A percentile compares a stretch with the other conserved stretches of the same genome.
phyloP scores from a whole-genome alignment of 306 rosid species.

The Mimosa bimucronata region DNA sequence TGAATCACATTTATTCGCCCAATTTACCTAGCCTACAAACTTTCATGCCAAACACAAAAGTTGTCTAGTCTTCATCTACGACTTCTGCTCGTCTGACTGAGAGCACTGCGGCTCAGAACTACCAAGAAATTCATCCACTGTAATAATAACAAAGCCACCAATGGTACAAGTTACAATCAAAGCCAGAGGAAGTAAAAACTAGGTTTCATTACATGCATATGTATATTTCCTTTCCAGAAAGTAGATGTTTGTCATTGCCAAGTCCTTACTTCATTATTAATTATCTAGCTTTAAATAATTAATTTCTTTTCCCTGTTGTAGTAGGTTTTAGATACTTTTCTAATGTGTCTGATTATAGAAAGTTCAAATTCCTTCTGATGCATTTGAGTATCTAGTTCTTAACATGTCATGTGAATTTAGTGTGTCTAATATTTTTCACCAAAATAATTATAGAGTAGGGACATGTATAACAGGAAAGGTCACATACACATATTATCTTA shows the following conservation, averaged over 20 bases:
- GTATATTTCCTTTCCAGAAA: background rate
- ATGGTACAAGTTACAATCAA: constrained; percentile 16
- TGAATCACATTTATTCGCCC: no score
- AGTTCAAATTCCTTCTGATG: constrained; percentile 6
- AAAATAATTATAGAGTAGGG: background rate
- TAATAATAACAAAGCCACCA: constrained; percentile 37
- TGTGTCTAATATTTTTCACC: constrained; percentile 5
- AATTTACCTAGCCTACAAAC: constrained; percentile 38
- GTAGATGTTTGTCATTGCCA: constrained; percentile 2
- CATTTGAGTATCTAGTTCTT: background rate
- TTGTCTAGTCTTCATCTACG: constrained; percentile 43
- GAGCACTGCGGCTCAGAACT: constrained; percentile 63
- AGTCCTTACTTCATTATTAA: background rate
- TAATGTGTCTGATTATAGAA: background rate
- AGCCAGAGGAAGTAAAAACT: background rate
- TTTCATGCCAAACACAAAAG: constrained; percentile 32
- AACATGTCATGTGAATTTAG: constrained; percentile 15
- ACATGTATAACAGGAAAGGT: background rate
- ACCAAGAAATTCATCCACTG: constrained; percentile 85
- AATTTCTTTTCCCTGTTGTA: background rate
- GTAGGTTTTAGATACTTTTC: background rate
- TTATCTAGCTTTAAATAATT: background rate
- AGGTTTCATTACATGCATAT: background rate
- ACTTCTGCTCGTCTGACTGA: constrained; percentile 74
- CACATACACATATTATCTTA: background rate